These are phyloP conservation scores for Kazachstania taianensis DNA, from an alignment of 805 yeast genomes.

Conservation along the genomic window DNA sequence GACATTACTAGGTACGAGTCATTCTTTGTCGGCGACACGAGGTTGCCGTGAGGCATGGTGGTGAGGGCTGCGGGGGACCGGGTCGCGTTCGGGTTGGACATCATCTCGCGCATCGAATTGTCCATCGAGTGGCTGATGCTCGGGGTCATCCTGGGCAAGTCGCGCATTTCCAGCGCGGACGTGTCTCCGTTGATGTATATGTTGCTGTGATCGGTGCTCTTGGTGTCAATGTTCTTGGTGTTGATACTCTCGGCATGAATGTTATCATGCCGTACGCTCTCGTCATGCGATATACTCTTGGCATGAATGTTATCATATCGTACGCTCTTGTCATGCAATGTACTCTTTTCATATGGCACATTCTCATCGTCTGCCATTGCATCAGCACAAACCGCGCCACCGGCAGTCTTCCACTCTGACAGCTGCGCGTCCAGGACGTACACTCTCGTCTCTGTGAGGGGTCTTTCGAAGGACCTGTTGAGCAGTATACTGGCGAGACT, in stretches of 20 bases:
- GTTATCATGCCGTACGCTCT: background rate
- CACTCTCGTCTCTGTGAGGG: conserved; percentile 13
- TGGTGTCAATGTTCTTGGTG: background rate
- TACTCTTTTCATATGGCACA: too few species aligned
- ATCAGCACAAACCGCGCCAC: too few species aligned
- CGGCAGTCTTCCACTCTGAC: too few species aligned
- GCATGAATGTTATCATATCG: background rate
- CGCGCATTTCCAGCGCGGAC: conserved; percentile 14
- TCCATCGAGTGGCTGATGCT: conserved; percentile 13
- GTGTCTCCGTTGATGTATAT: conserved; percentile 18
- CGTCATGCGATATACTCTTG: background rate
- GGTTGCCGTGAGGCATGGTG: too few species aligned
- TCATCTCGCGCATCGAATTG: conserved; percentile 17
- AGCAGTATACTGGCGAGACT: conserved; percentile 16
- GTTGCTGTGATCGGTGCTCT: conserved; percentile 10
- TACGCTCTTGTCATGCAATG: too few species aligned
- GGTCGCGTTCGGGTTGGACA: too few species aligned
- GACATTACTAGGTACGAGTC: conserved; percentile 5
- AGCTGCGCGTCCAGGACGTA: conserved; percentile 15
- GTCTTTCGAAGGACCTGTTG: conserved; percentile 23
- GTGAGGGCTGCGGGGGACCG: too few species aligned
- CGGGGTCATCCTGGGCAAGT: conserved; percentile 15
- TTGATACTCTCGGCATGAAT: background rate
- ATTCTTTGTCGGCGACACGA: too few species aligned
- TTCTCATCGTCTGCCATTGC: too few species aligned